These are phyloP conservation scores for Marasmius fiardii DNA, from an alignment of 1,284 basidiomycete species.

Conservation along the genomic window DNA sequence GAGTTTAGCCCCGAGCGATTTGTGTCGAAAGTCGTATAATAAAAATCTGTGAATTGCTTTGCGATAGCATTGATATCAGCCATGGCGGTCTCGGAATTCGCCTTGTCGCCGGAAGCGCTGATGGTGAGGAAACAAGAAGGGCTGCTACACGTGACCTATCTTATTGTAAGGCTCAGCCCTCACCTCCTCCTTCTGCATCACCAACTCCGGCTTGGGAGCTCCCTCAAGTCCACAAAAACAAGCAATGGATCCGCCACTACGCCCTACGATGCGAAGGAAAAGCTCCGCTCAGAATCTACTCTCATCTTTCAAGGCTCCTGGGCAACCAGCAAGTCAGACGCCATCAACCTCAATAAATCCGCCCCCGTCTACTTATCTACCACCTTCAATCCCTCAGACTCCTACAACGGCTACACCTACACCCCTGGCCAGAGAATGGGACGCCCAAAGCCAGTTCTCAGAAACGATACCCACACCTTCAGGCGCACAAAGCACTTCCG, in stretches of 20 bases:
- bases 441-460: slow-evolving; percentile 59
- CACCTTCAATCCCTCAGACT: slow-evolving; percentile 35
- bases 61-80: slow-evolving; percentile 67
- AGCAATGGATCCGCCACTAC: slow-evolving; percentile 18
- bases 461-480: slow-evolving; percentile 43
- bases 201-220: not conserved
- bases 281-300: slow-evolving; percentile 81
- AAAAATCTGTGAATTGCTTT: slow-evolving; percentile 71
- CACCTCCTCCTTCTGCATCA: not conserved
- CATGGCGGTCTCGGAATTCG: slow-evolving; percentile 41
- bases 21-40: slow-evolving; percentile 71
- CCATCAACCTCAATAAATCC: slow-evolving; percentile 24
- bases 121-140: not conserved
- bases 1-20: slow-evolving; percentile 49
- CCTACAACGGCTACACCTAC: slow-evolving; percentile 42
- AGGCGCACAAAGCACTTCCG: slow-evolving; percentile 58
- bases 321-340: slow-evolving; percentile 27
- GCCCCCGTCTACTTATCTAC: slow-evolving; percentile 30
- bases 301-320: slow-evolving; percentile 61
- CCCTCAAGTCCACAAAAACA: not conserved
- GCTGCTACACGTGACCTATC: not conserved
- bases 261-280: slow-evolving; percentile 75
- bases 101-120: not conserved
- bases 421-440: slow-evolving; percentile 59
- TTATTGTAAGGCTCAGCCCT: too few relatives aligned